Conservation (phyloP, 2,329 filamentous ascomycete genomes). For the Phoma sp. region DNA sequence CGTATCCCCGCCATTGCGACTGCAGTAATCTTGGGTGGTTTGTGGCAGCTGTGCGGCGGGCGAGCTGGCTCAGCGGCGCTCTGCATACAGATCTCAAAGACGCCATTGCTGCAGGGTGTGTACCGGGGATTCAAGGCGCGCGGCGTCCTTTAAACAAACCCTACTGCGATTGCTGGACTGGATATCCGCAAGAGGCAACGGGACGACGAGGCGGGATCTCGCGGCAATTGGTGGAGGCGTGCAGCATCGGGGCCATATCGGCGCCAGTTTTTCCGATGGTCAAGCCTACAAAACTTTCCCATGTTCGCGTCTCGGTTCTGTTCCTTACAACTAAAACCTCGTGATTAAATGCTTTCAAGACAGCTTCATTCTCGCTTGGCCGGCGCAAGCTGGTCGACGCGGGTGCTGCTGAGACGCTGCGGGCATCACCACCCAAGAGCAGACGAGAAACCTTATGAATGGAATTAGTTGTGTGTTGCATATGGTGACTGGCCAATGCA, state of each 20-base stretch:
- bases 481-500: neutral
- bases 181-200: constrained; percentile 32
- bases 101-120: constrained; percentile 45
- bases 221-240: constrained; percentile 7
- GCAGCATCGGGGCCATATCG: neutral
- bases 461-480: constrained; percentile 47
- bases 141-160: constrained; percentile 26
- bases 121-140: constrained; percentile 18
- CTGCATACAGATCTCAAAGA: constrained; percentile 49
- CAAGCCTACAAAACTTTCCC: constrained; percentile 23
- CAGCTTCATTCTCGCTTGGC: constrained; percentile 61
- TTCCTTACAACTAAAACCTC: constrained; percentile 79
- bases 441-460: constrained; percentile 55
- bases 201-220: constrained; percentile 21
- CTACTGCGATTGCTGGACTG: constrained; percentile 28
- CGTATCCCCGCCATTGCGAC: constrained; percentile 48
- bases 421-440: constrained; percentile 55
- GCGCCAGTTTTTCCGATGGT: constrained; percentile 25
- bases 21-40: constrained; percentile 40
- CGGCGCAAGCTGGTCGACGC: constrained; percentile 54
- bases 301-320: constrained; percentile 33
- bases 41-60: constrained; percentile 37
- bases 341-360: constrained; percentile 72
- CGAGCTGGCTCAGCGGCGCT: constrained; percentile 47
- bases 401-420: constrained; percentile 58